Evolutionary conservation across 169 alveolate species (phyloP), one percentile per base, ranked within the genome.

Genomic region (Eimeria falciformis): DNA sequence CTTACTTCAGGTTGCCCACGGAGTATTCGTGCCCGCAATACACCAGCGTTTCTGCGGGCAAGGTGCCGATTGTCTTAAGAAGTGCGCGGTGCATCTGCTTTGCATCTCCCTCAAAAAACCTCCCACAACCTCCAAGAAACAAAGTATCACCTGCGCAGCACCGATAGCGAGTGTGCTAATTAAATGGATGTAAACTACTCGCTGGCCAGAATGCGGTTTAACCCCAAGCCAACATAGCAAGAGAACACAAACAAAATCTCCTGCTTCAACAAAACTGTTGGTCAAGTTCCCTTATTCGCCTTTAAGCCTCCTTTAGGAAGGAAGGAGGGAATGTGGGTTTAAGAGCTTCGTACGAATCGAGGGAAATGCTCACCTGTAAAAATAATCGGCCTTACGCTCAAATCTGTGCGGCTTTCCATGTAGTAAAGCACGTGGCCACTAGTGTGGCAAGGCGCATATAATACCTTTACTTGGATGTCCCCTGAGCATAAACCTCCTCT

Each of bases 21-120:
- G 99, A 95, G 94, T 98, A 98, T 71, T 98, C 99, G 89, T 98
- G 99, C 2, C 99, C 99, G 91, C 99, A 97, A 96, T 96, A 98
- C 33, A 98, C 95, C 75, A 95, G 95, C 17, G 99, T 97, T 66
- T 98, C 97, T 37, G 90, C 93, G 37, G 98, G 98, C 9, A 97
- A 93, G 71, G 89, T 73, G 73, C 91, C 91, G 45, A 94, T 89
- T 40, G 97, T 93, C 58, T 84, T 83, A 27, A 92, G 87, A 73
- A 97, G 82, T 29, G 95, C 95, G 56, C 86, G 95, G 7, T 92
- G 89, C 99, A 98, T 98, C 88, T 94, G 93, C 43, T 55, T 90
- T 43, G 98, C 98, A 53, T 92, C 82, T 7, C 99, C 99, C 93
- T 98, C 99, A 93, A 98, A 98, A 94, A 98, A 98, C 55, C 98